Evolutionary conservation across 192 early-diverging fungal species (phyloP), one percentile per base, ranked within the genome.

Genomic region (Entophlyctis helioformis): DNA sequence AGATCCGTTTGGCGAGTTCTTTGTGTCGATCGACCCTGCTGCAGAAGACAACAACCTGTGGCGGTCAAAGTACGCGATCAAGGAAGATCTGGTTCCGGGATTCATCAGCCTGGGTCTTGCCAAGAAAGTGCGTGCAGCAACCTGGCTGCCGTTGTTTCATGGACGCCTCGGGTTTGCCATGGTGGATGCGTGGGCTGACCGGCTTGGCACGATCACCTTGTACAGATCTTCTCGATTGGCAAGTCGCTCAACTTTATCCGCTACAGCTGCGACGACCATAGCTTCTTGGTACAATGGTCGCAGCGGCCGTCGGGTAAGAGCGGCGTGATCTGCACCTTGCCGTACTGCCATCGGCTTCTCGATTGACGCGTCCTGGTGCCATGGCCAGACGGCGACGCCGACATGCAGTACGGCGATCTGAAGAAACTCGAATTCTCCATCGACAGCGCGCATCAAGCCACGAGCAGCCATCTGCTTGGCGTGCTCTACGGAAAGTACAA

Each of bases 1-100:
- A 18, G 95, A 98, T 57, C 88, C 87, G 16, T 83, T 84, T 54
- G 69, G 69, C 23, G 95, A 98, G 62, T 98, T 94, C 50, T 98
- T 96, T 59, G 81, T 96, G 11, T 64, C 64, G 2, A 58, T 50
- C 26, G 69, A 83, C 50, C 56, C 50, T 5, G 56, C 62, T 23
- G 66, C 44, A 15, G 54, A 60, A 10, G 72, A 80, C 28, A 81
- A 85, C 43, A 78, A 86, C 50, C 59, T 87, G 32, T 98, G 95
- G 95, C 67, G 76, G 31, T 53, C 53, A n/a, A 80, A 82, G 62
- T 96, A 87, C 64, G 63, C 53, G 0, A 71, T 94, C 26, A 64
- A 73, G 7, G 53, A 71, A 22, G 79, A 87, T 23, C 89, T 88
- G 83, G 65, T 94, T n/a, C 95, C 95, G 0, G 63, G 72, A 3